Evolutionary conservation across 2,329 filamentous ascomycete species (phyloP), one percentile per base, ranked within the genome.

Genomic region (Exophiala sideris): DNA sequence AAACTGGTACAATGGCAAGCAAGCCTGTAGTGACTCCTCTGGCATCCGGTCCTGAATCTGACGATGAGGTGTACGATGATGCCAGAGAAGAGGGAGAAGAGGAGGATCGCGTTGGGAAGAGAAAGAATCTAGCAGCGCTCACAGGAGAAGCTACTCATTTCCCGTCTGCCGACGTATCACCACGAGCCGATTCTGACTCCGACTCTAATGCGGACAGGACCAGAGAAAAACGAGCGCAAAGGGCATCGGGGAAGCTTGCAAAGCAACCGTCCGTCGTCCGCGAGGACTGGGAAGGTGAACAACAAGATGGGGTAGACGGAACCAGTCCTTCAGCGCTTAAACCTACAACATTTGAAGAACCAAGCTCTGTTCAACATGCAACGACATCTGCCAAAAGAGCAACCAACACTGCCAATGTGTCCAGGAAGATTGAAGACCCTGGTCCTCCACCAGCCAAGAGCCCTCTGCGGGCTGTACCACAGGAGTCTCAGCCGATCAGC

Each of bases 261-360:
- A 73, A 73, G 52, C 69, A 70, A 29, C 70, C 72, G 5, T 72
- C 71, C 5, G 68, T 69, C 14, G 71, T 73, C 3, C 66, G 65
- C 3, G 74, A 77, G 55, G 73, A 76, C 45, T 67, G 68, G 50
- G 69, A 72, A 49, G 70, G 68, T 18, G 72, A 73, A 54, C 67
- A 70, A 51, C 61, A 64, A 14, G 66, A 69, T 14, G 60, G 65
- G 45, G 32, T 24, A 14, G 66, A 68, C 14, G 60, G 65, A 42
- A 32, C 24, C 42, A 45, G 48, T 41, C 54, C 48, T 16, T 18
- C 20, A 4, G 41, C 46, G 18, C 47, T 34, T 18, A 54, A 51
- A 34, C 44, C 36, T 45, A 48, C 38, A 11, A 32, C 42, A 29
- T 41, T 41, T n/a, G 21, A 50, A 12, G 41, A 14, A n/a, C 16